These are phyloP conservation scores for Gossypium trilobum DNA, from an alignment of 441 rosid genomes.

Conservation along the genomic window DNA sequence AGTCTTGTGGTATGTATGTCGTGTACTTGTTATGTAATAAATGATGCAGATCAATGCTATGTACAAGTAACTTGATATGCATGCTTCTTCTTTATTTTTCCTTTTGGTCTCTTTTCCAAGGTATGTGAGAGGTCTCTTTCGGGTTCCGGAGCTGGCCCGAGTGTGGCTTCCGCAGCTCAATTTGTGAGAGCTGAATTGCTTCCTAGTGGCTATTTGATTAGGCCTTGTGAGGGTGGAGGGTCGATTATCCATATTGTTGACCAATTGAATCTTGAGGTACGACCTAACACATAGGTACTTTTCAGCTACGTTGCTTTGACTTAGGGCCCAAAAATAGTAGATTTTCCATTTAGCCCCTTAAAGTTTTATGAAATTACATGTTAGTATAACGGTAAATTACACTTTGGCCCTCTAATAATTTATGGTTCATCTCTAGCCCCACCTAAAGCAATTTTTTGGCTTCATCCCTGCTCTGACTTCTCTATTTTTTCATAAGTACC, in stretches of 20 bases:
- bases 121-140: conserved; percentile 96
- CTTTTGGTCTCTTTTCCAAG: conserved; percentile 24
- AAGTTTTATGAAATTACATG: too few species aligned
- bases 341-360: too few species aligned
- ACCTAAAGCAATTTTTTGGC: too few species aligned
- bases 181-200: conserved; percentile 94
- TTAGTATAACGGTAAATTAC: too few species aligned
- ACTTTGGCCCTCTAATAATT: too few species aligned
- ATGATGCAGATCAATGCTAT: background rate
- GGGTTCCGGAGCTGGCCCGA: conserved; percentile 87
- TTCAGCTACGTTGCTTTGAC: background rate
- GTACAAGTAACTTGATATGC: background rate
- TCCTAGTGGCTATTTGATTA: conserved; percentile 88
- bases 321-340: too few species aligned
- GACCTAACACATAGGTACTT: background rate
- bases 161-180: conserved; percentile 62
- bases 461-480: background rate
- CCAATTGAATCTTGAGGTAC: conserved; percentile 86
- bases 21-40: background rate
- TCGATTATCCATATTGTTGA: conserved; percentile 94
- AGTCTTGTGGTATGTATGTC: conserved; percentile 76
- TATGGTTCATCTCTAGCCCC: too few species aligned
- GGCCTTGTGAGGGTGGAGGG: conserved; percentile 98
- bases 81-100: background rate
- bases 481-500: background rate